Evolutionary conservation across 768 basidiomycete species (phyloP).

Genomic region (Tubosaeta sp.): DNA sequence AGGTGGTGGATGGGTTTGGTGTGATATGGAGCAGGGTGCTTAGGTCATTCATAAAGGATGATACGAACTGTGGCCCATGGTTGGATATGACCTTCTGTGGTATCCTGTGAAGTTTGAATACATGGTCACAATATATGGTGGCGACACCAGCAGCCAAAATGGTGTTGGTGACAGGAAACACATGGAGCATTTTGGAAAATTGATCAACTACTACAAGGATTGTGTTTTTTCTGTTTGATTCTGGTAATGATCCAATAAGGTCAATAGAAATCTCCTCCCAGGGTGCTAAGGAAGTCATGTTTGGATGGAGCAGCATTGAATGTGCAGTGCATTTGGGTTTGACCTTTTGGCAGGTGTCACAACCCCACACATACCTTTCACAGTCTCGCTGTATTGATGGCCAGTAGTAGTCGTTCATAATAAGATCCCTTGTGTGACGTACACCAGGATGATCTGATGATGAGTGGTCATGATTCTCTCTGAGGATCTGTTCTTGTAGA

Average conservation of each 20-base stretch:
- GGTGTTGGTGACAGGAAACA: rapidly evolving
- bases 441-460: no score
- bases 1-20: not conserved
- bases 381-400: not conserved
- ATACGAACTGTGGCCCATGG: not conserved
- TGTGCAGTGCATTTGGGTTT: not conserved
- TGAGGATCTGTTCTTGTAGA: no score
- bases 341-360: not conserved
- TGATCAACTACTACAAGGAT: not conserved
- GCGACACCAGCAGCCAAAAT: not conserved
- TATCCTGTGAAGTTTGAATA: not conserved
- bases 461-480: no score
- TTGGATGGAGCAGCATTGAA: not conserved
- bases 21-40: not conserved
- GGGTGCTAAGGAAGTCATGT: rapidly evolving
- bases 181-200: not conserved
- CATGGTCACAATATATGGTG: not conserved
- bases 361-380: not conserved
- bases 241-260: not conserved
- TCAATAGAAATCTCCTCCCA: not conserved
- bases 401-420: not conserved
- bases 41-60: not conserved
- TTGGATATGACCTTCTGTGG: not conserved
- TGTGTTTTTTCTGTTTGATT: not conserved
- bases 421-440: no score